Evolutionary conservation across 495 filamentous ascomycete species (phyloP), one percentile per base, ranked within the genome.

Genomic region (Penicillium pancosmium): DNA sequence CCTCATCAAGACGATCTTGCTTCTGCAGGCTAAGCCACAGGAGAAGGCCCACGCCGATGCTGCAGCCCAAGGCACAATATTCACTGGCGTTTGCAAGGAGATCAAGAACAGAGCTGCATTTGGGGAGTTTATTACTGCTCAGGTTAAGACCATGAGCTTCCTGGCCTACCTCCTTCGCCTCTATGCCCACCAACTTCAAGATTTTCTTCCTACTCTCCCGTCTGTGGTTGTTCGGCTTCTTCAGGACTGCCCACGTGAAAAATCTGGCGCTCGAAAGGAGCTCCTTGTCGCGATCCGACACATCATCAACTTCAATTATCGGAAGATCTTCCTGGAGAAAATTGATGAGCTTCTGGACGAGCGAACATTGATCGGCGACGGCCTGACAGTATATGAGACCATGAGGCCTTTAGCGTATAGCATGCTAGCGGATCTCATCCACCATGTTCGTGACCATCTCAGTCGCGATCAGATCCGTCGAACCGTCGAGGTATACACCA

Each of bases 131-230:
- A 93, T 99, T 54, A 97, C 91, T 0, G 92, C 92, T 1, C 95
- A 99, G 73, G 94, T 99, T 44, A 99, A 99, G 81, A 98, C 94
- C 0, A 98, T 99, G 95, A 96, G 91, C 63, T 99, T 99, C 67
- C 73, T 99, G 62, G 95, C 95, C 1, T 99, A 98, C 71, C 77
- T 99, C 5, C 81, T 99, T 25, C 82, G 95, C 23, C 86, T 92
- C 40, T 97, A 97, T 70, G 86, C 92, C 16, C 85, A 90, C 41
- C 91, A 96, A 56, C 80, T 99, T 0, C 84, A 86, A 12, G 95
- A 98, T 65, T 99, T 98, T 67, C 77, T 99, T 50, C 88, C 89
- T 0, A 88, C 85, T 1, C 79, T 99, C 12, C 95, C 95, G 3
- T 88, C 90, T 31, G 94, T 98, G 35, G 91, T 97, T 0, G 92